phyloP scores from a whole-genome alignment of 1,139 yeast species.

The Arxiozyma heterogenica region DNA sequence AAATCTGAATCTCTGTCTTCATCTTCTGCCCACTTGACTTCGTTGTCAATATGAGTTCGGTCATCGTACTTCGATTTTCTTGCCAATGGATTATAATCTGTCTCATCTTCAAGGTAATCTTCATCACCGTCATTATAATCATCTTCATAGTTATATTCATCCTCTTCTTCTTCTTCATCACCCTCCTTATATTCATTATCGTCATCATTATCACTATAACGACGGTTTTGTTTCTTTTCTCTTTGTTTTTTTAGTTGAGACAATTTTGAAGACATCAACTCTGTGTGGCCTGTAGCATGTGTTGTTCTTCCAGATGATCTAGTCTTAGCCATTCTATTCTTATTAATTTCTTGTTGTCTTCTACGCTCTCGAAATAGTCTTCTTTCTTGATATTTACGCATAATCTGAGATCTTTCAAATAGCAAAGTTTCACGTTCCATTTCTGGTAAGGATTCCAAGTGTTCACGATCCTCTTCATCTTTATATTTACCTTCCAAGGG shows the following conservation, averaged over 20 bases:
- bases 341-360: conserved; percentile 32
- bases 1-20: conserved; percentile 37
- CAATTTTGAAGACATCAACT: conserved; percentile 49
- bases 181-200: conserved; percentile 32
- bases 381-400: conserved; percentile 79
- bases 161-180: conserved; percentile 32
- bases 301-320: conserved; percentile 28
- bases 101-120: conserved; percentile 32
- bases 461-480: conserved; percentile 66
- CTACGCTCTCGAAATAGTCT: conserved; percentile 72
- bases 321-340: conserved; percentile 20
- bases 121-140: conserved; percentile 34
- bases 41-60: conserved; percentile 25
- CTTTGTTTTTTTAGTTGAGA: conserved; percentile 81
- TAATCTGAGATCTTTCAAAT: conserved; percentile 85
- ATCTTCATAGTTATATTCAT: conserved; percentile 31
- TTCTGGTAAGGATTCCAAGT: conserved; percentile 72
- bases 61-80: conserved; percentile 27
- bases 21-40: conserved; percentile 38
- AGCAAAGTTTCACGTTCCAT: conserved; percentile 82
- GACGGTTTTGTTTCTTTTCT: conserved; percentile 44
- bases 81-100: conserved; percentile 31
- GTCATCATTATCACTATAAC: conserved; percentile 34
- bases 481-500: conserved; percentile 89
- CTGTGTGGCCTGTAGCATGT: conserved; percentile 29